phyloP scores from a whole-genome alignment of 2,329 filamentous ascomycete genomes.

The Cordyceps tenuipes region DNA sequence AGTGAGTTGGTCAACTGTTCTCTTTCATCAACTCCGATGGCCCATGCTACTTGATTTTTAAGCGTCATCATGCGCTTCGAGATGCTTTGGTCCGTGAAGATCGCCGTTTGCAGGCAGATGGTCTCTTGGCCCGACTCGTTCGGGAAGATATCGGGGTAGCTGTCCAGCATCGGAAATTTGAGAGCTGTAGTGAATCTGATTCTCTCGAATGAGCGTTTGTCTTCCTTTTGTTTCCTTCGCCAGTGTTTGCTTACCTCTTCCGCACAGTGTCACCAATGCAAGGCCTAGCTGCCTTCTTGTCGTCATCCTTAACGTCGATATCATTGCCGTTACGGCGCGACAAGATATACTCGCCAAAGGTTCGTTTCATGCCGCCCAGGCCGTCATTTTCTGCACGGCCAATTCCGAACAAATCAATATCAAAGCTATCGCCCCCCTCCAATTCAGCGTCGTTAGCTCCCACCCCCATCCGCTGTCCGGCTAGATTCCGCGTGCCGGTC shows the following conservation, averaged over 20 bases:
- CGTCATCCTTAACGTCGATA: conserved; percentile 2
- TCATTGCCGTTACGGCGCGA: conserved; percentile 6
- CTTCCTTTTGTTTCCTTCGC: neutral
- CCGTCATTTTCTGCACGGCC: conserved; percentile 8
- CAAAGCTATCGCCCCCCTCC: conserved; percentile 20
- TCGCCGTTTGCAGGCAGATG: conserved; percentile 42
- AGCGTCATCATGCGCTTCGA: conserved; percentile 58
- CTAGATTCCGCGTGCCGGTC: conserved; percentile 72
- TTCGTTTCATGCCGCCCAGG: conserved; percentile 4
- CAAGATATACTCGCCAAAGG: conserved; percentile 14
- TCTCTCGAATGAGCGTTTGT: neutral
- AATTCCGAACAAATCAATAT: conserved; percentile 24
- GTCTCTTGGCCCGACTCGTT: conserved; percentile 27
- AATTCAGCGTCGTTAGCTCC: conserved; percentile 23
- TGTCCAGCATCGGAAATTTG: conserved; percentile 70
- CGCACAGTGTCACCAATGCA: conserved; percentile 13
- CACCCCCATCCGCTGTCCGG: conserved; percentile 62
- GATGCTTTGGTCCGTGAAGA: conserved; percentile 71
- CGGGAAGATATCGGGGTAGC: conserved; percentile 70
- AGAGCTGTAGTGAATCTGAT: conserved; percentile 42
- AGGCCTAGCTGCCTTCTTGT: conserved; percentile 6
- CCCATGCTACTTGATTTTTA: conserved; percentile 53
- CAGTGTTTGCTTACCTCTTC: conserved; percentile 2
- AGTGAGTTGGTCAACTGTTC: conserved; percentile 77
- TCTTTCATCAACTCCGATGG: conserved; percentile 66